These are phyloP conservation scores for Colletotrichum siamense DNA, from an alignment of 2,329 filamentous ascomycete species.

Conservation along the genomic window DNA sequence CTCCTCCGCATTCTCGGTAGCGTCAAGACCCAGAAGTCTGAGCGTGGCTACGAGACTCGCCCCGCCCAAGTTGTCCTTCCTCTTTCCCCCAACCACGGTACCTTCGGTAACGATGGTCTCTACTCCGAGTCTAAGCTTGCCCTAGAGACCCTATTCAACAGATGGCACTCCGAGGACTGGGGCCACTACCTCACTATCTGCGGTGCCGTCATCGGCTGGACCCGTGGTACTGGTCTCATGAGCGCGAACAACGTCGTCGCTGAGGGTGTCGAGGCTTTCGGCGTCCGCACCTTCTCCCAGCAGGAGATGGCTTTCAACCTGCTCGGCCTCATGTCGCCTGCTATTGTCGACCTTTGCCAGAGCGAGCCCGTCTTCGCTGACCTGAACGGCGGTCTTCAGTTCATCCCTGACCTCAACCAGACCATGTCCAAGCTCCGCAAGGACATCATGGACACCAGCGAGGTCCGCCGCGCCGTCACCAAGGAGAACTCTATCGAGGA, in stretches of 20 bases:
- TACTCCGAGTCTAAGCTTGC: slow-evolving; percentile 99
- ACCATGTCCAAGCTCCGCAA: slow-evolving; percentile 93
- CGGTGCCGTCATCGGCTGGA: slow-evolving; percentile 98
- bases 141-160: slow-evolving; percentile 96
- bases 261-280: slow-evolving; percentile 94
- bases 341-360: slow-evolving; percentile 95
- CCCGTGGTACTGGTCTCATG: slow-evolving; percentile 97
- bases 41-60: slow-evolving; percentile 89
- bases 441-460: slow-evolving; percentile 93
- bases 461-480: slow-evolving; percentile 89
- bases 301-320: slow-evolving; percentile 99
- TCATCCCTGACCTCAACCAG: slow-evolving; percentile 94
- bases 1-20: slow-evolving; percentile 87
- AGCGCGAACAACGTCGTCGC: slow-evolving; percentile 97
- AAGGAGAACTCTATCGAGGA: slow-evolving; percentile 97
- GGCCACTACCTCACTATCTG: slow-evolving; percentile 97
- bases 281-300: slow-evolving; percentile 97
- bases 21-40: slow-evolving; percentile 89
- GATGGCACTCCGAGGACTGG: slow-evolving; percentile 98
- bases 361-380: slow-evolving; percentile 95
- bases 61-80: slow-evolving; percentile 96
- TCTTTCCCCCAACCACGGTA: slow-evolving; percentile 96
- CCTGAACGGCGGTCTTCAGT: slow-evolving; percentile 96
- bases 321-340: slow-evolving; percentile 92
- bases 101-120: slow-evolving; percentile 95